Evolutionary conservation across 1,284 basidiomycete genomes (phyloP), one percentile per base, ranked within the genome.

Genomic region (Cutaneotrichosporon sp.): DNA sequence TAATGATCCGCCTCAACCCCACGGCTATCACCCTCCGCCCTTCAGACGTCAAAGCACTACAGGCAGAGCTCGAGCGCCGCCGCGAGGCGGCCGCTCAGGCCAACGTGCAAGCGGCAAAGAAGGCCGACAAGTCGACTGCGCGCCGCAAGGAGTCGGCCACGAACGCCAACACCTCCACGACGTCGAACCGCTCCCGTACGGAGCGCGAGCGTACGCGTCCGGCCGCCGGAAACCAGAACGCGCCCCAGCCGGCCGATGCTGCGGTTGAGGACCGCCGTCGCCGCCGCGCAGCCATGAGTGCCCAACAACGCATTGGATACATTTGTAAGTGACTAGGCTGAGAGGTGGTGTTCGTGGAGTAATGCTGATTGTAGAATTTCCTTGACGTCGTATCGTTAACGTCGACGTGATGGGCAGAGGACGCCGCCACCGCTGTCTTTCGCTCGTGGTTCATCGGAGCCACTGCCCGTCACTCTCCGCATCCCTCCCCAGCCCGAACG

Each of bases 1-100:
- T 14, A 12, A 73, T 73, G 71, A 73, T 73, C 45, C 66, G 70
- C 44, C 68, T 70, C 6, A 71, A 73, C 51, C 71, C 71, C 6
- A 73, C 71, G 2, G 66, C 67, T 16, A 70, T 73, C 32, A 64
- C 68, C 14, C 61, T 73, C 37, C 60, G 71, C 42, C 62, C 67
- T 8, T 62, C 66, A 3, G 71, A 73, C 54, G 51, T 71, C 47
- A 70, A 69, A 49, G 52, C 61, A 17, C 63, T 73, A 9, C 70
- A 73, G 49, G 60, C 58, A 6, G 68, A 70, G 47, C 59, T 72
- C 17, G 67, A 72, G 17, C 61, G 61, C 38, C 65, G 66, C 1
- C 65, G 64, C 51, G 48, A 49, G 61, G 52, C 20, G 31, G 42
- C 34, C 33, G 9, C 29, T 5, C 26, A 19, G 27, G 10, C 29